phyloP scores from a whole-genome alignment of 2,329 filamentous ascomycete species.

The Nemania serpens region DNA sequence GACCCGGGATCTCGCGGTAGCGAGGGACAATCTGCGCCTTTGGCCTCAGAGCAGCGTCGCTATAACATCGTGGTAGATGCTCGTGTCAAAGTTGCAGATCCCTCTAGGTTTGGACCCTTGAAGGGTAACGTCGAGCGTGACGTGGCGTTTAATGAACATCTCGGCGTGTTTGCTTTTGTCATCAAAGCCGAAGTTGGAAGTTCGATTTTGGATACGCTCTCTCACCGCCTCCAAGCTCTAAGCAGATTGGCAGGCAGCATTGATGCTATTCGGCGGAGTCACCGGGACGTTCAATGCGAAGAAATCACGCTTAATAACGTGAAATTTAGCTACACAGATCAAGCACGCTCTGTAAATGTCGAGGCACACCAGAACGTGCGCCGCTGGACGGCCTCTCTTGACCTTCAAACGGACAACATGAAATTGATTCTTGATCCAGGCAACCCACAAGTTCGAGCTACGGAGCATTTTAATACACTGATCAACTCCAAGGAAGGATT shows the following conservation, averaged over 20 bases:
- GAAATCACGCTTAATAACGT: slow-evolving; percentile 66
- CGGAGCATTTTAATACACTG: slow-evolving; percentile 62
- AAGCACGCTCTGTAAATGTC: slow-evolving; percentile 29
- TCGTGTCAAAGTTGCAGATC: slow-evolving; percentile 58
- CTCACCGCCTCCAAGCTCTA: slow-evolving; percentile 66
- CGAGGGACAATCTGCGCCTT: slow-evolving; percentile 8
- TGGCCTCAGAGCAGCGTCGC: slow-evolving; percentile 29
- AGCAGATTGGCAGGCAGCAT: slow-evolving; percentile 73
- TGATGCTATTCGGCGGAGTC: slow-evolving; percentile 63
- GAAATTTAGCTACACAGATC: slow-evolving; percentile 67
- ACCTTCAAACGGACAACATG: slow-evolving; percentile 60
- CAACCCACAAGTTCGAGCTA: slow-evolving; percentile 70
- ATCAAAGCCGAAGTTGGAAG: slow-evolving; percentile 63
- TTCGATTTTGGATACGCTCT: slow-evolving; percentile 62
- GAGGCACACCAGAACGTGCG: slow-evolving; percentile 28
- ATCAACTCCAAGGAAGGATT: slow-evolving; percentile 50
- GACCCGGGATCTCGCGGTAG: slow-evolving; percentile 14
- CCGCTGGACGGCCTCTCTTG: slow-evolving; percentile 60
- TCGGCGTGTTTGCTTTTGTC: slow-evolving; percentile 66
- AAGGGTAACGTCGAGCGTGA: slow-evolving; percentile 61
- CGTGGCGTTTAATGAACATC: slow-evolving; percentile 63
- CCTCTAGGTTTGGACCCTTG: slow-evolving; percentile 59
- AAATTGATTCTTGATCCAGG: slow-evolving; percentile 62
- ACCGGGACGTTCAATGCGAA: slow-evolving; percentile 60
- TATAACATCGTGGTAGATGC: slow-evolving; percentile 55